Base-by-base conservation (phyloP, 2,329 filamentous ascomycete genomes). In the Aspergillus sp. region DNA sequence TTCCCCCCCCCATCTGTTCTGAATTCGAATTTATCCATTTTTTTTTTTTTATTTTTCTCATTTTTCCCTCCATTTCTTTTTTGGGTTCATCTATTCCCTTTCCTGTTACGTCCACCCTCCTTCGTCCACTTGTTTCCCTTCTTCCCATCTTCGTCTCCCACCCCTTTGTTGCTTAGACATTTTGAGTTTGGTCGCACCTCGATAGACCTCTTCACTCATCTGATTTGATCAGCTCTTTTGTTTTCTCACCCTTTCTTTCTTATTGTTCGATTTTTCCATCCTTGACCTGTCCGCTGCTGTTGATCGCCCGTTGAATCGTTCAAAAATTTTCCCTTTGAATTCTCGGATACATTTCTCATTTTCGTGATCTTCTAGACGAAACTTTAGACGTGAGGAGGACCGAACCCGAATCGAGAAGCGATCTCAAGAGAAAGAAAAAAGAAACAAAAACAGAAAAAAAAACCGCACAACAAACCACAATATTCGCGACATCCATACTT, bases 401-500 rank as follows among this genome's bases (percentile, higher is more conserved):
- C 45, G 45, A 29, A 11, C 36, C 36, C 36, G 36, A 42, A 42
- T 42, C 36, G 18, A 42, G 26, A 46, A 46, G 10, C 18, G 18
- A 45, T 20, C 20, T 22, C 18, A n/a, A n/a, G 29, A 54, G 46
- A 54, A 42, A 36, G n/a, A 52, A 51, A 55, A 32, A 31, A 49
- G 32, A 53, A 52, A 50, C 46, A 52, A 6, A 24, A 24, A 24
- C 4, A 42, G 59, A 26, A 55, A 42, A 55, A 29, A 55, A 57
- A 42, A 42, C 36, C 36, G 36, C 14, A 47, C 50, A 36, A 57
- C 47, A 55, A 32, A 39, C 54, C 50, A 56, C 51, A 39, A 39
- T 52, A 50, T 57, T 57, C 45, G 46, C 55, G 39, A 52, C 56
- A 16, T 54, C 49, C 24, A 56, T 60, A 63, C 63, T 60, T 65